Conservation (phyloP, 768 basidiomycete species). For the Pleurotus citrinopileatus region DNA sequence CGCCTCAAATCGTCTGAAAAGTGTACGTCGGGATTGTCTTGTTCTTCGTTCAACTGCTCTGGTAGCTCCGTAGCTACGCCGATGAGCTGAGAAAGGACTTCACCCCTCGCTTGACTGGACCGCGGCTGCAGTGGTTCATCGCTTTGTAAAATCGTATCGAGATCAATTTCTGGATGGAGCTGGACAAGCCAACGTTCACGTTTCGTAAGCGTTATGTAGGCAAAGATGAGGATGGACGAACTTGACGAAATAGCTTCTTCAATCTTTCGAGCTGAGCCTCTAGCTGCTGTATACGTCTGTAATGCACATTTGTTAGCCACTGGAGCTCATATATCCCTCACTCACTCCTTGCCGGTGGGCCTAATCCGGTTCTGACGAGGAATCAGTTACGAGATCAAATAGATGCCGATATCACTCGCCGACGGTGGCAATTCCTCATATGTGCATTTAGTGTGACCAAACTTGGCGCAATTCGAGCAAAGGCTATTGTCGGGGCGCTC, state of each 20-base stretch:
- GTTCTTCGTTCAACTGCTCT: conserved; percentile 7
- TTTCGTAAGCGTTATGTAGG: background rate
- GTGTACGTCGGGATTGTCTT: conserved; percentile 22
- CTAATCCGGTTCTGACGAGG: conserved; percentile 45
- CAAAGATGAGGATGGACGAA: conserved; percentile 18
- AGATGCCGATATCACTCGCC: conserved; percentile 18
- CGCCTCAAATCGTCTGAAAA: conserved; percentile 30
- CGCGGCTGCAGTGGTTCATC: background rate
- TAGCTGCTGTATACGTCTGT: conserved; percentile 63
- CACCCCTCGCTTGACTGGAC: too few species aligned
- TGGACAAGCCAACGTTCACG: conserved; percentile 20
- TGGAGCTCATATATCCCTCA: background rate
- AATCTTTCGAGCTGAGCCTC: conserved; percentile 63
- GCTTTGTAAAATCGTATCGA: conserved; percentile 23
- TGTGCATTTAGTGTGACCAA: conserved; percentile 52
- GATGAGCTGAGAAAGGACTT: conserved; percentile 20
- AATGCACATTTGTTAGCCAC: conserved; percentile 9
- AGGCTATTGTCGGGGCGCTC: conserved; percentile 53
- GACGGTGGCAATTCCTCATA: conserved; percentile 71
- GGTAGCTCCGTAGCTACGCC: too few species aligned
- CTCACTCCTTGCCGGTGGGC: conserved; percentile 47
- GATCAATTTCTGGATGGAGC: conserved; percentile 61
- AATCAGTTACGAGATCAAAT: background rate
- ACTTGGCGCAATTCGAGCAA: conserved; percentile 63
- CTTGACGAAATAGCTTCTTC: conserved; percentile 57